Evolutionary conservation across 176 grass and related monocot species (phyloP), one percentile per base, ranked within the genome.

Genomic region (Aegilops umbellulata): DNA sequence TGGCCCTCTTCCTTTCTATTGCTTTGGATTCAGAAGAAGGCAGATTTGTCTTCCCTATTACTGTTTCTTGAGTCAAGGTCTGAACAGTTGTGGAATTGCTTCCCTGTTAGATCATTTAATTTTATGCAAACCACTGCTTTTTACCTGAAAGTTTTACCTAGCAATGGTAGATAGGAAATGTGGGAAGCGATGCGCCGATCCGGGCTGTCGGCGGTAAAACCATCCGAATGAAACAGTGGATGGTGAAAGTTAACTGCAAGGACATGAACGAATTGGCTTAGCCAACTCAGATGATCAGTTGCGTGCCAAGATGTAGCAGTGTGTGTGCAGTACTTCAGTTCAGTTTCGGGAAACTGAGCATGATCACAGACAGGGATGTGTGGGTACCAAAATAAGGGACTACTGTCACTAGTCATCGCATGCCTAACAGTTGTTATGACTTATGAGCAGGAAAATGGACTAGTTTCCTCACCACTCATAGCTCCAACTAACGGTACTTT

Each of bases 401-500:
- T 75, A 8, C 47, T 80, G 19, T 61, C 13, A 36, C 25, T 23
- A 80, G 58, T 30, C 47, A 71, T 84, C 60, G 25, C 58, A 16
- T 38, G 34, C 44, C 74, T 60, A 44, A 60, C 74, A 87, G 65
- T 67, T 76, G n/a, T 24, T 47, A 46, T n/a, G 26, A 46, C 16
- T 23, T 46, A 44, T 23, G 26, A 47, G 16, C 32, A 31, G 60
- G 68, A 80, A 61, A 79, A 69, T 77, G 1, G 67, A 57, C 55
- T 12, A 46, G 38, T 77, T 83, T 57, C 30, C 29, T 61, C 20
- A 10, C 23, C 68, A 80, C 23, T 67, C 34, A 80, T 90, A 3
- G 31, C 10, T 61, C 53, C 80, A 74, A 66, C 75, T 58, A 83
- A 83, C 42, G 26, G 32, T 80, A 47, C 80, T 84, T 47, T 69